phyloP scores from a whole-genome alignment of 805 yeast species.

The Tetrapisispora fleetii region DNA sequence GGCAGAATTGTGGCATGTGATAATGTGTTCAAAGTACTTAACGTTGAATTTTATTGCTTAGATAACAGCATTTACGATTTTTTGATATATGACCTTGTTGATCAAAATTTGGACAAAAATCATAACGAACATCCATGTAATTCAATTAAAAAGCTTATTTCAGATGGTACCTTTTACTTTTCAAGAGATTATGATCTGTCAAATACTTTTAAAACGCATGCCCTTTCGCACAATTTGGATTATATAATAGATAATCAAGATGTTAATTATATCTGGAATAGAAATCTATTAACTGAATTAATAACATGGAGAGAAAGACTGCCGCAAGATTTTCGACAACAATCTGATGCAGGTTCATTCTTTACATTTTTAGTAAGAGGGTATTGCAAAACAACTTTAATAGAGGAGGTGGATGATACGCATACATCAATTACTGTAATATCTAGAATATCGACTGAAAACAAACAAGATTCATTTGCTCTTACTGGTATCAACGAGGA shows the following conservation, averaged over 20 bases:
- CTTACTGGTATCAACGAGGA: conserved; percentile 85
- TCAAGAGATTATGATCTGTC: conserved; percentile 88
- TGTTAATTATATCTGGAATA: conserved; percentile 84
- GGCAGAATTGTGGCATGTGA: conserved; percentile 33
- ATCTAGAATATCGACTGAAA: conserved; percentile 81
- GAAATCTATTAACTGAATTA: conserved; percentile 71
- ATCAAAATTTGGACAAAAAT: conserved; percentile 24
- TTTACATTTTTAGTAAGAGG: conserved; percentile 84
- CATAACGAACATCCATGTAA: conserved; percentile 68
- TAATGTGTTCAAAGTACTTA: conserved; percentile 42
- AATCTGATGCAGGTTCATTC: conserved; percentile 60
- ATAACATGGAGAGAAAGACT: conserved; percentile 60
- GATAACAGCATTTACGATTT: conserved; percentile 46
- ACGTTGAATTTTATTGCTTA: conserved; percentile 56
- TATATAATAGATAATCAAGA: conserved; percentile 45
- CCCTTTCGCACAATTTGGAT: conserved; percentile 33
- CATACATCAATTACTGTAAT: conserved; percentile 53
- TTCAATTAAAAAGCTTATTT: conserved; percentile 58
- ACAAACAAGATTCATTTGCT: conserved; percentile 80
- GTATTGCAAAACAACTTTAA: conserved; percentile 59
- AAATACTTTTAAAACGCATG: conserved; percentile 64
- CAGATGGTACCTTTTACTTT: conserved; percentile 81
- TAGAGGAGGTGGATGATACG: conserved; percentile 14
- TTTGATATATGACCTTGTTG: conserved; percentile 18
- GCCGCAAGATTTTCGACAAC: conserved; percentile 44